These are phyloP conservation scores for Ploettnerulaceae sp. DNA, from an alignment of 2,329 filamentous ascomycete genomes.

Conservation along the genomic window DNA sequence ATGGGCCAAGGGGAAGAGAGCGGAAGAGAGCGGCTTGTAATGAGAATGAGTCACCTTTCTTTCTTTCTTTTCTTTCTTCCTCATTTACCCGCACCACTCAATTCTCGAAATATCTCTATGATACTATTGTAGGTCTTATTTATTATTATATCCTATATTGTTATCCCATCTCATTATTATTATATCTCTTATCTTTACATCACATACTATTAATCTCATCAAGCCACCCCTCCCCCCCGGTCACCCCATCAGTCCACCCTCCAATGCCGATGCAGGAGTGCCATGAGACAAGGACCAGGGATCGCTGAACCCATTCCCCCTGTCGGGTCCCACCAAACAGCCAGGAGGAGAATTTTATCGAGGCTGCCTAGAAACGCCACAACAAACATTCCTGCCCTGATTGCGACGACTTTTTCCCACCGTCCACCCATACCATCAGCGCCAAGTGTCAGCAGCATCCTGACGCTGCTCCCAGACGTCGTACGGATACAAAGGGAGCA, in stretches of 20 bases:
- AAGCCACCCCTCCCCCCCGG: not conserved
- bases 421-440: not conserved
- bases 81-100: too few species aligned
- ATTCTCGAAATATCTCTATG: too few species aligned
- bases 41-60: too few species aligned
- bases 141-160: too few species aligned
- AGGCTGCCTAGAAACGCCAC: constrained; percentile 3
- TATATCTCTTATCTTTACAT: too few species aligned
- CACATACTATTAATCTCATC: not conserved
- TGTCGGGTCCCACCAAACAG: not conserved
- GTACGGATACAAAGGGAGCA: not conserved
- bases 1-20: not conserved
- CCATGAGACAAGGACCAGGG: constrained; percentile 4
- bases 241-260: not conserved
- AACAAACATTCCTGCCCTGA: not conserved
- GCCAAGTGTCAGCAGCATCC: constrained; percentile 13
- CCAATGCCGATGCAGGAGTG: constrained; percentile 1
- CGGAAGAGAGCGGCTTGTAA: not conserved
- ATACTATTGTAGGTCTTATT: too few species aligned
- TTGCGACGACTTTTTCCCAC: constrained; percentile 5
- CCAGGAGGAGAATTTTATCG: not conserved
- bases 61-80: too few species aligned
- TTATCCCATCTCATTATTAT: too few species aligned
- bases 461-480: not conserved
- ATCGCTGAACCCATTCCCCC: not conserved